phyloP scores from a whole-genome alignment of 2,329 filamentous ascomycete genomes.

The Pseudogymnoascus sp. region DNA sequence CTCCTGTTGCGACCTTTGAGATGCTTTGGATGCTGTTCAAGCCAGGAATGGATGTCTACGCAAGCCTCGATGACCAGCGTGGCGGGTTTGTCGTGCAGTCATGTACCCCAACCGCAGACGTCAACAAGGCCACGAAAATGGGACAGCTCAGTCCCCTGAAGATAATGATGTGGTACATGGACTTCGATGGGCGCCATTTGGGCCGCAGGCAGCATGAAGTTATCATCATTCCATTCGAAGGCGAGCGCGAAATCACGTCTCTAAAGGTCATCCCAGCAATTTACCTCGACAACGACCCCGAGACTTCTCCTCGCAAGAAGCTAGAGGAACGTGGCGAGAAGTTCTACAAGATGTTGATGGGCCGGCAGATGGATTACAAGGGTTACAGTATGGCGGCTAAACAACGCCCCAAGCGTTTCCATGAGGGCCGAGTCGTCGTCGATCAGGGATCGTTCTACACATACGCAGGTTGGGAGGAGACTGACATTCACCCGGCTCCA shows the following conservation, averaged over 20 bases:
- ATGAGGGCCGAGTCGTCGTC: conserved; percentile 18
- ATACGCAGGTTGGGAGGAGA: conserved; percentile 19
- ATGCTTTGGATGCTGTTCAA: conserved; percentile 23
- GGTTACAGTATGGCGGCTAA: conserved; percentile 18
- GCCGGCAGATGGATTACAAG: conserved; percentile 21
- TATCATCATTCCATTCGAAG: conserved; percentile 22
- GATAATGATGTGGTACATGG: conserved; percentile 24
- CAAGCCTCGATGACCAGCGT: conserved; percentile 16
- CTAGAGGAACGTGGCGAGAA: conserved; percentile 20
- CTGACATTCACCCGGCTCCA: conserved; percentile 16
- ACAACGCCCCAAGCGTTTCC: conserved; percentile 19
- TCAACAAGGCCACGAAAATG: conserved; percentile 10
- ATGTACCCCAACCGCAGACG: background rate
- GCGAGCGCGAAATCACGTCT: conserved; percentile 23
- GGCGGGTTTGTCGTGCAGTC: conserved; percentile 18
- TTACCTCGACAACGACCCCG: conserved; percentile 14
- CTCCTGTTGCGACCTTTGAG: conserved; percentile 17
- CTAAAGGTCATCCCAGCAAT: conserved; percentile 23
- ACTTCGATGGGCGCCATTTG: conserved; percentile 24
- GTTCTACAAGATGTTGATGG: conserved; percentile 20
- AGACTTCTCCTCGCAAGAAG: conserved; percentile 12
- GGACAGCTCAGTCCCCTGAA: conserved; percentile 18
- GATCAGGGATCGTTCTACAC: conserved; percentile 19
- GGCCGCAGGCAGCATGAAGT: conserved; percentile 20
- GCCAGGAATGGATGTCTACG: conserved; percentile 20